Evolutionary conservation across 139 green algal genomes (phyloP), one percentile per base, ranked within the genome.

Genomic region (Closterium sp.): DNA sequence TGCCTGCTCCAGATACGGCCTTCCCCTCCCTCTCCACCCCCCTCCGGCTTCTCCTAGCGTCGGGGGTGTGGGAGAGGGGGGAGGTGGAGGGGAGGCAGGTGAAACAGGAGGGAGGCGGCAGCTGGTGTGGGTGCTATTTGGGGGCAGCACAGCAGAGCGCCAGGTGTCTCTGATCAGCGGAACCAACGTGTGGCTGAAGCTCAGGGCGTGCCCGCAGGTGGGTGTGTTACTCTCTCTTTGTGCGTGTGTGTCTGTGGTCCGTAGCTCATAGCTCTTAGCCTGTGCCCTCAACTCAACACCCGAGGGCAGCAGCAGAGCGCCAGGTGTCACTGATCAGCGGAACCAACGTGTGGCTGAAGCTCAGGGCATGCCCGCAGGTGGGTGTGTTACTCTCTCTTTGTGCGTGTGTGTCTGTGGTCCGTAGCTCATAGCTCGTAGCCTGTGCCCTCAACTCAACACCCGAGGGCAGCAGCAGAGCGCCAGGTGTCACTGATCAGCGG

Each of bases 71-170:
- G 2, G 85, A 31, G 85, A 87, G 85, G 27, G 17, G 10, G 85
- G 85, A 87, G 85, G 22, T 19, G 28, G 28, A 29, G 85, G 85
- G 4, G 85, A 31, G 28, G 85, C 85, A 29, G 85, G 22, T 31
- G 85, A 34, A 34, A 7, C n/a, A 4, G 85, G 7, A 24, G 27
- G 28, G 85, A 34, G 28, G 28, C 31, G 34, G 91, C 94, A 94
- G 62, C n/a, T n/a, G 29, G 96, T 98, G 87, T 97, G 94, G 92
- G 95, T 98, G 86, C 91, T 98, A 27, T 96, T 97, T 90, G 97
- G 97, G 17, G 97, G 97, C 11, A 94, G 96, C 79, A 95, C 94
- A 6, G 89, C 92, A 5, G 94, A 96, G 62, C 95, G 96, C 2
- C 95, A 96, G 94, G 95, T 96, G 91, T 96, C 95, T 2, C 95